phyloP scores from a whole-genome alignment of 2,329 filamentous ascomycete species.

The Neoascochyta sp. region DNA sequence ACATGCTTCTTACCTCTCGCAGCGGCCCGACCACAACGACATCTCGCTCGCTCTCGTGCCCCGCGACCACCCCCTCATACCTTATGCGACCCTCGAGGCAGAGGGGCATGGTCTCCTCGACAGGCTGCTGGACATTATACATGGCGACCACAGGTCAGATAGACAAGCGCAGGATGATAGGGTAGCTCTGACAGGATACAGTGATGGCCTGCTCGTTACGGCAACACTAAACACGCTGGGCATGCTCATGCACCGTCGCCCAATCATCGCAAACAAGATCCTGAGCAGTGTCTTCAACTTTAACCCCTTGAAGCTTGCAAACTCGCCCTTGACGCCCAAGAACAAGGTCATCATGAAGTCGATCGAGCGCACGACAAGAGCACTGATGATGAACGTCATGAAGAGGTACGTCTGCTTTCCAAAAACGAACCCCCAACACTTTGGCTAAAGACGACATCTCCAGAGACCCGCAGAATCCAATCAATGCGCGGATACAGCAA shows the following conservation, averaged over 20 bases:
- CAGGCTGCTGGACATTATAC: conserved; percentile 76
- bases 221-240: conserved; percentile 87
- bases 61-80: conserved; percentile 74
- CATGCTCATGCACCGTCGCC: conserved; percentile 75
- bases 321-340: conserved; percentile 71
- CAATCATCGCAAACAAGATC: conserved; percentile 78
- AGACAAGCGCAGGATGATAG: conserved; percentile 8
- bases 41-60: conserved; percentile 85
- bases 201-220: conserved; percentile 83
- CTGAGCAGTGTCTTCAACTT: conserved; percentile 82
- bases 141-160: conserved; percentile 77
- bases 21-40: conserved; percentile 73
- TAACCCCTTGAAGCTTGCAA: conserved; percentile 81
- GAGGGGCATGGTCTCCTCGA: conserved; percentile 90
- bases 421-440: too few relatives aligned
- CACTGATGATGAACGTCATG: conserved; percentile 76
- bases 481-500: conserved; percentile 76
- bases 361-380: conserved; percentile 88
- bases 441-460: conserved; percentile 3
- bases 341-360: conserved; percentile 81
- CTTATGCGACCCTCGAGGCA: conserved; percentile 78
- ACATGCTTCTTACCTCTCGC: conserved; percentile 31
- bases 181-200: conserved; percentile 41
- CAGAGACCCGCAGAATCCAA: conserved; percentile 76
- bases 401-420: conserved; percentile 58